Conservation (phyloP, 2,329 filamentous ascomycete genomes). For the Cladosporium sp. region DNA sequence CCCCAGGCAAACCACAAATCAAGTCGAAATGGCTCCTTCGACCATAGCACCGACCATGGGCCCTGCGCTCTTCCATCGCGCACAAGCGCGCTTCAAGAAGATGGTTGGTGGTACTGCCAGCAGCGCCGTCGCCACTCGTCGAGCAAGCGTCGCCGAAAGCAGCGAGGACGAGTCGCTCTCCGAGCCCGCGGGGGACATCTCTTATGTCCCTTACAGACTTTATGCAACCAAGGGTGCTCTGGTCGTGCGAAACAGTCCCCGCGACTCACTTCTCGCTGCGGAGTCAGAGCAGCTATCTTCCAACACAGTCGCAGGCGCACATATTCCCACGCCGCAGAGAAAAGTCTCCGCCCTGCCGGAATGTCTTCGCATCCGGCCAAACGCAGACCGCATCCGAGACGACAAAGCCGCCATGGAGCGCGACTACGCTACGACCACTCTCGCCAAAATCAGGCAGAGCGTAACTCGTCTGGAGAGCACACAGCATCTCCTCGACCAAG, state of each 20-base stretch:
- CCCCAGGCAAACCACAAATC: not conserved
- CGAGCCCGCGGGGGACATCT: not conserved
- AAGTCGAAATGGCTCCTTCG: not conserved
- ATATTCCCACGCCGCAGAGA: not conserved
- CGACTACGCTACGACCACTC: not conserved
- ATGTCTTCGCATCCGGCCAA: not conserved
- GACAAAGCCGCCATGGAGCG: not conserved
- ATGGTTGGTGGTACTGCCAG: not conserved
- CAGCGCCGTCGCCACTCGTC: not conserved
- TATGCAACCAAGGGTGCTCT: not conserved
- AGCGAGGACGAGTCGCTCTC: not conserved
- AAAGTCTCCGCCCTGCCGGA: not conserved
- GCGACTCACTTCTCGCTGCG: not conserved
- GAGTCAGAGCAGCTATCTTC: not conserved
- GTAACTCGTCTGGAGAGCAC: not conserved
- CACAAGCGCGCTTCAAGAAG: not conserved
- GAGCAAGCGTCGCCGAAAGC: not conserved
- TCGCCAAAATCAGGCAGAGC: not conserved
- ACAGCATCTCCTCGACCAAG: not conserved
- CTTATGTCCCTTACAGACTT: not conserved
- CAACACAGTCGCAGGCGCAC: not conserved
- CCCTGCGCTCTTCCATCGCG: not conserved
- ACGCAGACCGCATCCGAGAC: not conserved
- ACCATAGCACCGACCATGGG: not conserved
- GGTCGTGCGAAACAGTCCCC: not conserved